Conservation (phyloP, 371 early-diverging fungal species). For the Fennellomyces sp. region DNA sequence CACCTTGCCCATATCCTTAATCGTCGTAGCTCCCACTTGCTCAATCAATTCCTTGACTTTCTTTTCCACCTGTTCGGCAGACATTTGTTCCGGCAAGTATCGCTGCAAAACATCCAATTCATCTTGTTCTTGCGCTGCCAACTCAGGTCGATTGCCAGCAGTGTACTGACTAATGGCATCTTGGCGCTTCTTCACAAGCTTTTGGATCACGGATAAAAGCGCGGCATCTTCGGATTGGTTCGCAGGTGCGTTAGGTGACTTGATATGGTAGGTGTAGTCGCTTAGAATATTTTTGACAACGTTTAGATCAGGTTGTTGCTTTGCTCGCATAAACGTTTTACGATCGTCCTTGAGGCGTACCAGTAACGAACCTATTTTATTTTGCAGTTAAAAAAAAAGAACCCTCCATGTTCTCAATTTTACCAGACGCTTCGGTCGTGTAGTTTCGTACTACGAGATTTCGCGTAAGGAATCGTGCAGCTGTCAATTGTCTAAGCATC, state of each 20-base stretch:
- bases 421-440: too few species aligned
- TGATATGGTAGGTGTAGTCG: conserved; percentile 75
- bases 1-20: conserved; percentile 76
- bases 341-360: conserved; percentile 65
- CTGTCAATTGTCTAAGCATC: too few species aligned
- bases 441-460: too few species aligned
- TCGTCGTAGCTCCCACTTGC: conserved; percentile 52
- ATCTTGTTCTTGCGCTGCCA: conserved; percentile 62
- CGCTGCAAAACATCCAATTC: conserved; percentile 64
- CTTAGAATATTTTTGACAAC: conserved; percentile 75
- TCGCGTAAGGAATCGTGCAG: too few species aligned
- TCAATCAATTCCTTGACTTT: conserved; percentile 55
- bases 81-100: conserved; percentile 76
- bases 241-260: conserved; percentile 47
- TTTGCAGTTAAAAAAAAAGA: too few species aligned
- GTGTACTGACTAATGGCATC: conserved; percentile 69
- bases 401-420: too few species aligned
- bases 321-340: conserved; percentile 74
- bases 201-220: conserved; percentile 61
- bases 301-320: conserved; percentile 65
- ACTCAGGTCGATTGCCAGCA: conserved; percentile 66
- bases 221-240: conserved; percentile 49
- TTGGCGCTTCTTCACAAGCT: conserved; percentile 72
- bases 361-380: conserved; percentile 23
- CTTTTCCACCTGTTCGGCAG: conserved; percentile 64